Conservation (phyloP, 176 grass and related monocot genomes). For the Tillandsia leiboldiana region DNA sequence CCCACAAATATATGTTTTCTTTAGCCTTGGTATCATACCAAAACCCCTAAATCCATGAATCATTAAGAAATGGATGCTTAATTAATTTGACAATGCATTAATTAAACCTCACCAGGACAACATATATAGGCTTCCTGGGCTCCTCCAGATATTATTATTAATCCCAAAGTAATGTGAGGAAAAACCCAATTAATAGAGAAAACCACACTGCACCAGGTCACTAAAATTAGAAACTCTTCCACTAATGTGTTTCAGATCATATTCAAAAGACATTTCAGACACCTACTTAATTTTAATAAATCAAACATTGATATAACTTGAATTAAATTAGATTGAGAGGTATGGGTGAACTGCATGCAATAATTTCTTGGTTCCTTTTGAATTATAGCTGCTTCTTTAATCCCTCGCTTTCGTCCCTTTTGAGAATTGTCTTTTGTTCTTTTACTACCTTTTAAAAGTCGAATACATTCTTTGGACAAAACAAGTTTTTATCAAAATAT, state of each 20-base stretch:
- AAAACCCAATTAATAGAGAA: slow-evolving; percentile 50
- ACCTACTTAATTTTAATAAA: too few relatives aligned
- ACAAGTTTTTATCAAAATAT: slow-evolving; percentile 33
- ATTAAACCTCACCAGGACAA: slow-evolving; percentile 58
- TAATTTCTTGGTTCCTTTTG: background rate
- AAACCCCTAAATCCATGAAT: background rate
- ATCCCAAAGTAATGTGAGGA: slow-evolving; percentile 36
- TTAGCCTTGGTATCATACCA: background rate
- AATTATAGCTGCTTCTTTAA: slow-evolving; percentile 23
- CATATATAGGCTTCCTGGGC: slow-evolving; percentile 16
- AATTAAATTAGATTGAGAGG: too few relatives aligned
- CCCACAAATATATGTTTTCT: slow-evolving; percentile 18
- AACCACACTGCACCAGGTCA: slow-evolving; percentile 18
- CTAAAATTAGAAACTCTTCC: too few relatives aligned
- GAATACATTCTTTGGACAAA: slow-evolving; percentile 53
- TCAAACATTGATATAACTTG: too few relatives aligned
- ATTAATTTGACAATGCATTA: slow-evolving; percentile 37
- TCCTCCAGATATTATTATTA: slow-evolving; percentile 43
- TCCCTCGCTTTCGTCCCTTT: slow-evolving; percentile 72
- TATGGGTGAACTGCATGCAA: too few relatives aligned
- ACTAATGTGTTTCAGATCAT: too few relatives aligned
- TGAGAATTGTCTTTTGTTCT: slow-evolving; percentile 56
- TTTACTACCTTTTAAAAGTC: slow-evolving; percentile 42
- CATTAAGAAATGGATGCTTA: background rate
- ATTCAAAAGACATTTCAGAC: too few relatives aligned